Evolutionary conservation across 257 asterid genomes (phyloP), one percentile per base, ranked within the genome.

Genomic region (Leptodermis oblonga): DNA sequence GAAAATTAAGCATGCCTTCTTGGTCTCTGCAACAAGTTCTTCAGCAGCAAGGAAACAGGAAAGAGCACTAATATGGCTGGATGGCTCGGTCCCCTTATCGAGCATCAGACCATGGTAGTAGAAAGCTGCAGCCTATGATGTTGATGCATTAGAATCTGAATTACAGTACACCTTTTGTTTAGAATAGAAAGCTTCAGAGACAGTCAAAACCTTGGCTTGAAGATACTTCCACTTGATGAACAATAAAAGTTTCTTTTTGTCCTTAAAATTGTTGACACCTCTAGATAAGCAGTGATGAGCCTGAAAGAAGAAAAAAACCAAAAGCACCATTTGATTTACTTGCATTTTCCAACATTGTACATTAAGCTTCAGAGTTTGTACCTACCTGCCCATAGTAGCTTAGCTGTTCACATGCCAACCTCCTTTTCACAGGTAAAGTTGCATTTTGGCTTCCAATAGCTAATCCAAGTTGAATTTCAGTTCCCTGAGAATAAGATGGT

Each of bases 161-260:
- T 12, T 55, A 28, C 17, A n/a, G 14, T 33, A n/a, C n/a, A n/a
- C n/a, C n/a, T 7, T n/a, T 34, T 2, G 8, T 56, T 25, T 48
- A 48, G 25, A 59, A 11, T 8, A 42, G n/a, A 45, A 60, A 22
- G 23, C n/a, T 3, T 30, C n/a, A 59, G 13, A 18, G 53, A 46
- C 5, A 31, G 59, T n/a, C 4, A 53, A 17, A 69, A 88, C 97
- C 98, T 92, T 92, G 31, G 96, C 87, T 77, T 92, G 96, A 9
- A 92, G 79, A 74, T 72, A 86, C 77, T 89, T 92, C 94, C 90
- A 92, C 69, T 87, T 92, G 82, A 92, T 83, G 85, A 88, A 92
- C 73, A 79, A 73, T 26, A 80, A 22, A 25, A 83, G 95, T 79
- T 92, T 92, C 86, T 85, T 89, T 39, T 73, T 73, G 13, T 76